Evolutionary conservation across 1,284 basidiomycete genomes (phyloP).

Genomic region (Ganoderma multipileum): DNA sequence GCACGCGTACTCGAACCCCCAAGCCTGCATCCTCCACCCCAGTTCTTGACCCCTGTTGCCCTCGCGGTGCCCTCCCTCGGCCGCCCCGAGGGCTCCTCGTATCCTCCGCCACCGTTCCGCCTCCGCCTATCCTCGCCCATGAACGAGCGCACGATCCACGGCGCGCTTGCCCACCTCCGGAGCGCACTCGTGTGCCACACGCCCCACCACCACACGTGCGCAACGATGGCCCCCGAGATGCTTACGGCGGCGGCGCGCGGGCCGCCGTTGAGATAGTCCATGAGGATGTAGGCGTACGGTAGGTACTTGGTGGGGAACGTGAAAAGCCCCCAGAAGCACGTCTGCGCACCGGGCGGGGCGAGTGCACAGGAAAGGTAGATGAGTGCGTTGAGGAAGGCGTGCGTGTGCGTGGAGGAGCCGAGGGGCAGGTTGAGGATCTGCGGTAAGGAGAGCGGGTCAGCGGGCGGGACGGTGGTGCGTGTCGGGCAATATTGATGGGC

Average conservation of each 20-base stretch:
- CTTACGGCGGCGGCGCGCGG: slow-evolving; percentile 60
- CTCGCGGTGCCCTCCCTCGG: slow-evolving; percentile 32
- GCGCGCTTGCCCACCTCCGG: slow-evolving; percentile 42
- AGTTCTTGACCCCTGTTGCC: slow-evolving; percentile 42
- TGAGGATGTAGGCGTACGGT: slow-evolving; percentile 75
- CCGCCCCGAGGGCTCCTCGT: slow-evolving; percentile 40
- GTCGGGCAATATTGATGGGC: neutral
- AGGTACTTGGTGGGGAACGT: slow-evolving; percentile 76
- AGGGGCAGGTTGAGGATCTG: slow-evolving; percentile 74
- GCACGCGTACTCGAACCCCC: slow-evolving; percentile 32
- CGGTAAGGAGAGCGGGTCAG: neutral
- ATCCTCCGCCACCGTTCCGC: slow-evolving; percentile 37
- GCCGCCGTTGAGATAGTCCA: slow-evolving; percentile 77
- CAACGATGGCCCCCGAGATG: slow-evolving; percentile 76
- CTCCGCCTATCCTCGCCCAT: slow-evolving; percentile 40
- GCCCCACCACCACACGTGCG: slow-evolving; percentile 83
- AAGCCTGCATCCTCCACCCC: slow-evolving; percentile 52
- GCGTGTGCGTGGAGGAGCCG: slow-evolving; percentile 60
- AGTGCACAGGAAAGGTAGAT: slow-evolving; percentile 73
- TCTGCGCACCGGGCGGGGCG: slow-evolving; percentile 68
- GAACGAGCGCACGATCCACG: slow-evolving; percentile 45
- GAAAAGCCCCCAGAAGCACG: slow-evolving; percentile 79
- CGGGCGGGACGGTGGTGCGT: neutral
- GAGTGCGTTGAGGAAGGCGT: slow-evolving; percentile 73
- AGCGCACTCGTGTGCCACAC: slow-evolving; percentile 51